Evolutionary conservation across 345 rosid genomes (phyloP), one percentile per base, ranked within the genome.

Genomic region (Zanthoxylum bungeanum): DNA sequence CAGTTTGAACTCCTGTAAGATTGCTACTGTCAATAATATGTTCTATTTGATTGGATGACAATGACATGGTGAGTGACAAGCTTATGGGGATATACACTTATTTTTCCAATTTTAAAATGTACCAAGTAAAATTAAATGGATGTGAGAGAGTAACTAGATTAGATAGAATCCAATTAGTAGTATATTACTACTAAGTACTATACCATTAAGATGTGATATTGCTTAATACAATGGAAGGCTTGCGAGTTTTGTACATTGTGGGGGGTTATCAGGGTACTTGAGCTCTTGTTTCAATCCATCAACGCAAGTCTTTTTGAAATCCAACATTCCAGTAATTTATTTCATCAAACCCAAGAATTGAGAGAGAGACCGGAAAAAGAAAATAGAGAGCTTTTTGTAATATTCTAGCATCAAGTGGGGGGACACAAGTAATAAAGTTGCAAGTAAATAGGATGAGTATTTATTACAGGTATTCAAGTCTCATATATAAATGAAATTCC

Each of bases 381-480:
- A 27, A 24, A n/a, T n/a, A 12, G 47, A 10, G 1, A 51, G 28
- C 30, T 24, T 53, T 24, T 53, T 52, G 58, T 52, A 1, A 52
- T n/a, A 1, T 10, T 42, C 47, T 42, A 28, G 60, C 36, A 4
- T 57, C 9, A 28, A 12, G 9, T 14, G 60, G 60, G n/a, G n/a
- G n/a, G n/a, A n/a, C n/a, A 2, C 56, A 8, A 21, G 25, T 1
- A 16, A 14, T 2, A 28, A 14, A 27, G 5, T 22, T 28, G 16
- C 36, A n/a, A 5, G 27, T 9, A n/a, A 46, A 10, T 7, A 16
- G 22, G 9, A 25, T 19, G 7, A 28, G 65, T 64, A 9, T 40
- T 59, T 47, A 72, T 72, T 68, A 36, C 74, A 71, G 59, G 62
- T 57, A 63, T 39, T 72, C 59, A 72, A 62, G 65, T 75, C 34